These are phyloP conservation scores for Fusarium sp. DNA, from an alignment of 2,329 filamentous ascomycete genomes.

Conservation along the genomic window DNA sequence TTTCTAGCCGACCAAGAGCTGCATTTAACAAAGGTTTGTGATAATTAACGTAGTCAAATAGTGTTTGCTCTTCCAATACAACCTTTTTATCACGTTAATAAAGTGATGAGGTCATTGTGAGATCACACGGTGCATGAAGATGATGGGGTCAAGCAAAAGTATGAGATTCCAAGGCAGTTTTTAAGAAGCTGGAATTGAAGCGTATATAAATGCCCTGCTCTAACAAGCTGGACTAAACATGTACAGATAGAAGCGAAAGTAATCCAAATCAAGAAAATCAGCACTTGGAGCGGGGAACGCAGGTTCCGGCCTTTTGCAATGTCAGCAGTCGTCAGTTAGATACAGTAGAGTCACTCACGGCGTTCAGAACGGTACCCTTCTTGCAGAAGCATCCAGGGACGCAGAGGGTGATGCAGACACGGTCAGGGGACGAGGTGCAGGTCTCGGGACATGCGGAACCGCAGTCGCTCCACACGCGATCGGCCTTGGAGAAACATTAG, in stretches of 20 bases:
- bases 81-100: background rate
- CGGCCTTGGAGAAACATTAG: background rate
- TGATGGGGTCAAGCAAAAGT: background rate
- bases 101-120: background rate
- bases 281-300: background rate
- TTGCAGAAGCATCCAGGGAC: slow-evolving; percentile 10
- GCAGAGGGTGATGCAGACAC: background rate
- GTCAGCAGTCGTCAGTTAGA: background rate
- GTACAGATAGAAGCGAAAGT: background rate
- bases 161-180: background rate
- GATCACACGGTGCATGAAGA: background rate
- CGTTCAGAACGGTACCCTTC: background rate
- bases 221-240: background rate
- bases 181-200: background rate
- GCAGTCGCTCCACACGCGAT: background rate
- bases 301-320: background rate
- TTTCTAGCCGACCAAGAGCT: background rate
- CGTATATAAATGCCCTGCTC: background rate
- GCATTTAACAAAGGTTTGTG: background rate
- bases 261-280: background rate
- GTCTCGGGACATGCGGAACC: slow-evolving; percentile 5
- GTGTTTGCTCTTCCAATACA: background rate
- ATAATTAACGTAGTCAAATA: background rate
- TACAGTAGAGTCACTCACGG: background rate
- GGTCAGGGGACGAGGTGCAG: background rate